A percentile compares a stretch with the other conserved stretches of the same genome.
Evolutionary conservation across 805 yeast species (phyloP).

Genomic region (Ogataea pilisensis): DNA sequence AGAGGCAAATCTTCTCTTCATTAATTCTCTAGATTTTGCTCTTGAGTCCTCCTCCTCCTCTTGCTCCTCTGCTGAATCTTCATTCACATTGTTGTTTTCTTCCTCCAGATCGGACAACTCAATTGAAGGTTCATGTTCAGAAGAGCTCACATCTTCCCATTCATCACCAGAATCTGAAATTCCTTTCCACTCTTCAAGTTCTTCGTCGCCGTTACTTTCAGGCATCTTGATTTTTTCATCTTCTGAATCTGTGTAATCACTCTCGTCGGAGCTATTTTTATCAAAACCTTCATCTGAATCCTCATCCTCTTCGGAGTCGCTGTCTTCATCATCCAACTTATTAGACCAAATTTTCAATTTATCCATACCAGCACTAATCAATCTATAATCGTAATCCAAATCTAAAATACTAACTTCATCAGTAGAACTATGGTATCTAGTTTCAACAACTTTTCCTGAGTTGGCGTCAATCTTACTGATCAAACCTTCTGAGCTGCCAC

Average conservation of each 20-base stretch:
- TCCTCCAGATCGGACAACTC: neutral
- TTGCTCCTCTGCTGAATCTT: no score
- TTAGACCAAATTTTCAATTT: slow-evolving; percentile 71
- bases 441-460: slow-evolving; percentile 58
- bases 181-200: slow-evolving; percentile 6
- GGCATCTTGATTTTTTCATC: slow-evolving; percentile 11
- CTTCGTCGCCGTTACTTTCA: slow-evolving; percentile 8
- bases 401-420: slow-evolving; percentile 81
- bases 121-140: slow-evolving; percentile 2
- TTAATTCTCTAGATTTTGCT: neutral
- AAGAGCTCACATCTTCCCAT: slow-evolving; percentile 1
- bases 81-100: slow-evolving; percentile 4
- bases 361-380: slow-evolving; percentile 83
- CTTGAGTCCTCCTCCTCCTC: slow-evolving; percentile 5
- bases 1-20: slow-evolving; percentile 5
- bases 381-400: slow-evolving; percentile 73
- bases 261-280: slow-evolving; percentile 8
- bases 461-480: slow-evolving; percentile 64
- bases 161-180: slow-evolving; percentile 5
- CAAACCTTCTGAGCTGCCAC: slow-evolving; percentile 76
- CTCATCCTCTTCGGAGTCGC: slow-evolving; percentile 21
- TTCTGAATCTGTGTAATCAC: slow-evolving; percentile 12
- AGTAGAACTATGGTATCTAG: slow-evolving; percentile 56
- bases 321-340: slow-evolving; percentile 13
- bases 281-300: slow-evolving; percentile 3